phyloP scores from a whole-genome alignment of 768 basidiomycete genomes.

The Myochromella boudieri region DNA sequence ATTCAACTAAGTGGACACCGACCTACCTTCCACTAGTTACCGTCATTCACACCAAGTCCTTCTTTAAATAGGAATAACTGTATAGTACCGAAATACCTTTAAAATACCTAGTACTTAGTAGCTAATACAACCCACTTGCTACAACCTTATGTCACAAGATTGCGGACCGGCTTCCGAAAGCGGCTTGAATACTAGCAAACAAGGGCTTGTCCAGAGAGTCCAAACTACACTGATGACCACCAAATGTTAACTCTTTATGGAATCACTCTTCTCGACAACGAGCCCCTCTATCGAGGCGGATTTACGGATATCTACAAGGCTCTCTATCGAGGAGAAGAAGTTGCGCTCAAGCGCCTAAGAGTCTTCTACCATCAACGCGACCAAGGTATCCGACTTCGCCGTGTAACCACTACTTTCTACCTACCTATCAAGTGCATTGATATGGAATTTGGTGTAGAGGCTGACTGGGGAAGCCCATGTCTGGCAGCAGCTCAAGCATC shows the following conservation, averaged over 20 bases:
- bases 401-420: neutral
- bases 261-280: constrained; percentile 14
- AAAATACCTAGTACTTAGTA: too few species aligned
- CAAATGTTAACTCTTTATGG: constrained; percentile 11
- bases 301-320: constrained; percentile 17
- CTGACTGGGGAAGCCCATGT: constrained; percentile 15
- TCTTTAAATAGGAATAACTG: too few species aligned
- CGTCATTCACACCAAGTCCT: too few species aligned
- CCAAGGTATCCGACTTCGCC: constrained; percentile 12
- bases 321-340: constrained; percentile 15
- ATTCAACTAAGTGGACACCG: too few species aligned
- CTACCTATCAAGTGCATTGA: neutral
- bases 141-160: too few species aligned
- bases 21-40: too few species aligned
- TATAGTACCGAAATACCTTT: too few species aligned
- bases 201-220: too few species aligned
- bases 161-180: too few species aligned
- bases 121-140: too few species aligned
- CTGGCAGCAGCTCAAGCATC: constrained; percentile 19
- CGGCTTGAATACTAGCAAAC: too few species aligned
- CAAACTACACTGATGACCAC: too few species aligned
- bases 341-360: constrained; percentile 15
- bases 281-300: constrained; percentile 16
- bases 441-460: constrained; percentile 6
- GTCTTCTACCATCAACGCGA: constrained; percentile 15